These are phyloP conservation scores for Drechslerella coelobrocha DNA, from an alignment of 2,329 filamentous ascomycete genomes.

Conservation along the genomic window DNA sequence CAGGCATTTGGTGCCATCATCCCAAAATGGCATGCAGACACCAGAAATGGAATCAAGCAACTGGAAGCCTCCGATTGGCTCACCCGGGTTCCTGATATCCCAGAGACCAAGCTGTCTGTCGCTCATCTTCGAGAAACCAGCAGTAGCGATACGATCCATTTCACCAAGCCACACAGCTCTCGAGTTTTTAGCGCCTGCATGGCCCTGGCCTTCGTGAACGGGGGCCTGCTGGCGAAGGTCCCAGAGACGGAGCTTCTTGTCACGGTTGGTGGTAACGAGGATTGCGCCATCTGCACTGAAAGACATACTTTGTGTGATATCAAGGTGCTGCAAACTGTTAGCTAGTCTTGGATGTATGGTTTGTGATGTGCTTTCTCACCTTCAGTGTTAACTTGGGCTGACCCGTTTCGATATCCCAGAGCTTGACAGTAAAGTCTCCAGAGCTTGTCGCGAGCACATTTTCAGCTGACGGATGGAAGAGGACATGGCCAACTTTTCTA, in stretches of 20 bases:
- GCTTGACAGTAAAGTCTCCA: conserved; percentile 90
- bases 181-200: conserved; percentile 95
- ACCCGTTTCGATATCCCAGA: conserved; percentile 90
- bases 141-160: conserved; percentile 85
- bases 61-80: conserved; percentile 88
- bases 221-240: conserved; percentile 92
- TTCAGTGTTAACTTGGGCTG: conserved; percentile 75
- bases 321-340: conserved; percentile 69
- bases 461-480: conserved; percentile 96
- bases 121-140: conserved; percentile 97
- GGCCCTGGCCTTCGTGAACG: conserved; percentile 81
- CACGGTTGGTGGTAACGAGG: conserved; percentile 89
- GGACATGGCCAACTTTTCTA: conserved; percentile 96
- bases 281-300: conserved; percentile 91
- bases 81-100: conserved; percentile 80
- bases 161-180: conserved; percentile 96
- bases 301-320: conserved; percentile 92
- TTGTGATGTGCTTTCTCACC: conserved; percentile 28
- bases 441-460: conserved; percentile 95
- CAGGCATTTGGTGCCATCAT: conserved; percentile 91
- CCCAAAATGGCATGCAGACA: conserved; percentile 99
- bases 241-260: conserved; percentile 98
- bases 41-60: conserved; percentile 94
- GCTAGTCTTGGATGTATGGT: conserved; percentile 3
- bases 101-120: conserved; percentile 94